These are phyloP conservation scores for Ceratocystis harringtonii DNA, from an alignment of 2,329 filamentous ascomycete species.

Conservation along the genomic window DNA sequence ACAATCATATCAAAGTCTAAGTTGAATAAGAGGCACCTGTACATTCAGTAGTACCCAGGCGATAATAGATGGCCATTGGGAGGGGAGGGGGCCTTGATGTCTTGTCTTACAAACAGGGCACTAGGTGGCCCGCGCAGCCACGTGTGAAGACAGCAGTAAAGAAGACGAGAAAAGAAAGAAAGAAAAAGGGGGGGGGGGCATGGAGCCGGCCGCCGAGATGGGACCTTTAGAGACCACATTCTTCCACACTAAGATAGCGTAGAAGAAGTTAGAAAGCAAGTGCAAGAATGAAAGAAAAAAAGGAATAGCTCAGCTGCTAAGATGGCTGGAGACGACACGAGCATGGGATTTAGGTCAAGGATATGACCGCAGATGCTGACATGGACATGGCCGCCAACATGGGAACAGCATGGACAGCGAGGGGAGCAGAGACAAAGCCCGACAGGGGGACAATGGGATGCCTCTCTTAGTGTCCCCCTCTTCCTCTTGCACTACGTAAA, in stretches of 20 bases:
- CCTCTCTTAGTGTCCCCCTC: background rate
- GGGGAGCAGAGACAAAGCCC: background rate
- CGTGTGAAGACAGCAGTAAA: background rate
- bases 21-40: too few species aligned
- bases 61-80: too few species aligned
- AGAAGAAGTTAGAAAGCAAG: background rate
- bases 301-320: background rate
- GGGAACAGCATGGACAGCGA: background rate
- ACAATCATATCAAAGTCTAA: background rate
- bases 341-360: background rate
- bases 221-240: background rate
- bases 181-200: too few species aligned
- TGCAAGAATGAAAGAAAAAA: background rate
- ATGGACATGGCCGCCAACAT: background rate
- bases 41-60: too few species aligned
- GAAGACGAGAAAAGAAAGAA: background rate
- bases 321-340: background rate
- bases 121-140: background rate
- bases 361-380: background rate
- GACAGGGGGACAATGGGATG: slow-evolving; percentile 1
- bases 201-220: background rate
- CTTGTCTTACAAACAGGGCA: background rate
- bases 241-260: background rate
- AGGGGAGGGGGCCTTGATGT: background rate
- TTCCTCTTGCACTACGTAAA: background rate